Conservation (phyloP, 2,329 filamentous ascomycete genomes). For the Xylaria digitata region DNA sequence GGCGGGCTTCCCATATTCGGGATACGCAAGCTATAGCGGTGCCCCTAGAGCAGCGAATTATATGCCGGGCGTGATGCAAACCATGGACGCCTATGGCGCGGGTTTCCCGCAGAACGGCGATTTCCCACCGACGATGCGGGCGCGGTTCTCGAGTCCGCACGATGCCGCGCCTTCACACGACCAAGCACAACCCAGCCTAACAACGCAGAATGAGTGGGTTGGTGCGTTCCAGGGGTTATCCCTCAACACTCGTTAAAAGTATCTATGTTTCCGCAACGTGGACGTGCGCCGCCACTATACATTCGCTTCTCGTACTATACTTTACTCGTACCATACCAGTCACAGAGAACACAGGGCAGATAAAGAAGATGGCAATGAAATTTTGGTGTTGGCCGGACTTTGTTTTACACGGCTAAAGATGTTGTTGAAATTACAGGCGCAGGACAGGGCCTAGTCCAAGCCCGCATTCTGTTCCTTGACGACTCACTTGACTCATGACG, state of each 20-base stretch:
- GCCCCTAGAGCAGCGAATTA: constrained; percentile 56
- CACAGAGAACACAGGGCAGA: constrained; percentile 40
- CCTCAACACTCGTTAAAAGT: constrained; percentile 68
- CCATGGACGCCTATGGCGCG: constrained; percentile 56
- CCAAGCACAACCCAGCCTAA: constrained; percentile 50
- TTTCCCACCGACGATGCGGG: constrained; percentile 61
- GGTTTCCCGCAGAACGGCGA: constrained; percentile 55
- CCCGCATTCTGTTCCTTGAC: constrained; percentile 38
- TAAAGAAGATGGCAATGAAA: constrained; percentile 45
- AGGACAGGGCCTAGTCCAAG: constrained; percentile 41
- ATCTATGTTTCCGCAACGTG: constrained; percentile 17
- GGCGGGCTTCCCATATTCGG: constrained; percentile 55
- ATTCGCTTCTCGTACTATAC: constrained; percentile 50
- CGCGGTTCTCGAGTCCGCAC: constrained; percentile 52
- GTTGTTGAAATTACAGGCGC: constrained; percentile 39
- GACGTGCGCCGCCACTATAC: constrained; percentile 28
- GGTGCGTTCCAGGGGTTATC: constrained; percentile 77
- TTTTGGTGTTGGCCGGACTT: constrained; percentile 46
- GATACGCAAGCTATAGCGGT: constrained; percentile 58
- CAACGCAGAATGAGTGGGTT: constrained; percentile 69
- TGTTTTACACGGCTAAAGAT: constrained; percentile 45
- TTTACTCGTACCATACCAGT: constrained; percentile 42
- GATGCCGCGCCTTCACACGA: constrained; percentile 51
- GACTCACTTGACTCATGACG: constrained; percentile 49
- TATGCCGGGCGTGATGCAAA: constrained; percentile 54